A percentile compares a stretch with the other conserved stretches of the same genome.
phyloP scores from a whole-genome alignment of 345 rosid genomes.

The Eucalyptus globulus region DNA sequence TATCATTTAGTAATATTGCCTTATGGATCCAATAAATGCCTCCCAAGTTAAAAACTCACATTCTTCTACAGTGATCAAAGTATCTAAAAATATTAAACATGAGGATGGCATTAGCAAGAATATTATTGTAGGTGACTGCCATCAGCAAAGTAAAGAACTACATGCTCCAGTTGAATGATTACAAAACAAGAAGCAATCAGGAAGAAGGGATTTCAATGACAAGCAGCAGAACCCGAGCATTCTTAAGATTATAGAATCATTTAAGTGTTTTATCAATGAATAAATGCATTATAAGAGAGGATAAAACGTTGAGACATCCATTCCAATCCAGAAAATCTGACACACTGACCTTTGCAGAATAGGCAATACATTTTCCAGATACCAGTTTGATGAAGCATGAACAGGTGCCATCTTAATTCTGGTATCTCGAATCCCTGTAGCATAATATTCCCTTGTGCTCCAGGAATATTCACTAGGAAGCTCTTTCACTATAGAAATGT shows the following conservation, averaged over 20 bases:
- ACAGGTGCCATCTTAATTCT: conserved; percentile 86
- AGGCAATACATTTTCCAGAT: conserved; percentile 79
- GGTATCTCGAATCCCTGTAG: conserved; percentile 85
- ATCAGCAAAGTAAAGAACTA: not conserved
- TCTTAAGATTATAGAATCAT: not conserved
- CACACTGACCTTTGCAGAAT: conserved; percentile 63
- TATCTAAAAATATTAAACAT: not conserved
- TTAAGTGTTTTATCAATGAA: not conserved
- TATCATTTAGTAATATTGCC: not conserved
- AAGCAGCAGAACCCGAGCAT: not conserved
- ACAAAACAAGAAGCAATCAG: not conserved
- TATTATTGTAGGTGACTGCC: not conserved
- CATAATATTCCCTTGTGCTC: conserved; percentile 95
- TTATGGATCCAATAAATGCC: not conserved
- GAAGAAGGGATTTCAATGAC: not conserved
- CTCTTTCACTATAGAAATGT: conserved; percentile 60
- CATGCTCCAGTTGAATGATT: not conserved
- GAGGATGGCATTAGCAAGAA: not conserved
- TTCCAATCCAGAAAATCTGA: not conserved
- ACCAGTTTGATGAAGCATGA: conserved; percentile 88
- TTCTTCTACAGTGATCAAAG: not conserved
- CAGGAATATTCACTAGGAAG: conserved; percentile 56
- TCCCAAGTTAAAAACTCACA: not conserved
- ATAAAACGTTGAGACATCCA: not conserved
- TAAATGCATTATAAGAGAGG: not conserved